Conservation (phyloP, 495 filamentous ascomycete species). For the Aspergillus ellipticus region DNA sequence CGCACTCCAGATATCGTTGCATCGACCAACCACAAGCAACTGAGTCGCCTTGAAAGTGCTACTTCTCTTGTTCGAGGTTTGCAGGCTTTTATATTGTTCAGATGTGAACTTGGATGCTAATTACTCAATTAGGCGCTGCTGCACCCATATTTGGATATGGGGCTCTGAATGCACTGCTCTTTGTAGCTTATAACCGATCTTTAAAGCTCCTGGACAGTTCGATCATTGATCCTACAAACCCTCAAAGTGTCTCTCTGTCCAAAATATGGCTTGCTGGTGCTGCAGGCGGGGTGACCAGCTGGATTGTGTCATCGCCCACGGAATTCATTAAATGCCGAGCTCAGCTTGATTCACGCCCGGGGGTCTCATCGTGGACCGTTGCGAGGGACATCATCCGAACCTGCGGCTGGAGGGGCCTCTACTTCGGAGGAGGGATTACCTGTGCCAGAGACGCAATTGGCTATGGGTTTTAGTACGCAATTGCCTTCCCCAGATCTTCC, state of each 20-base stretch:
- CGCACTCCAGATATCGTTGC: conserved; percentile 21
- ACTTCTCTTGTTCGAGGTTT: conserved; percentile 48
- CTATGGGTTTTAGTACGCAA: conserved; percentile 80
- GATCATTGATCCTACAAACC: conserved; percentile 39
- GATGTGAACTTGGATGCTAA: conserved; percentile 4
- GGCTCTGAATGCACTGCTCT: conserved; percentile 82
- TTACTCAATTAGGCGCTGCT: conserved; percentile 53
- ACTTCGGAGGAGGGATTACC: conserved; percentile 73
- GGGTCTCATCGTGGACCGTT: conserved; percentile 56
- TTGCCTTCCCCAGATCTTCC: conserved; percentile 12
- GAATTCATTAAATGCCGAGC: conserved; percentile 85
- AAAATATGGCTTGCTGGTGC: conserved; percentile 74
- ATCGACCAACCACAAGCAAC: conserved; percentile 19
- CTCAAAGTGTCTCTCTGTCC: conserved; percentile 27
- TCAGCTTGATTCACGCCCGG: conserved; percentile 50
- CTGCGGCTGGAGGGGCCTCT: conserved; percentile 68
- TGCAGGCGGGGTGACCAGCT: conserved; percentile 73
- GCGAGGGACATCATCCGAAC: conserved; percentile 54
- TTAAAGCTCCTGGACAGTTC: conserved; percentile 51
- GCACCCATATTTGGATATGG: conserved; percentile 85
- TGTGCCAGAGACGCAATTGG: conserved; percentile 78
- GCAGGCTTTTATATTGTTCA: background rate
- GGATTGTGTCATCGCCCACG: conserved; percentile 75
- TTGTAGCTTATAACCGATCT: conserved; percentile 78
- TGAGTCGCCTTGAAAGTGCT: conserved; percentile 40